These are phyloP conservation scores for Datisca glomerata DNA, from an alignment of 306 rosid species.

Conservation along the genomic window DNA sequence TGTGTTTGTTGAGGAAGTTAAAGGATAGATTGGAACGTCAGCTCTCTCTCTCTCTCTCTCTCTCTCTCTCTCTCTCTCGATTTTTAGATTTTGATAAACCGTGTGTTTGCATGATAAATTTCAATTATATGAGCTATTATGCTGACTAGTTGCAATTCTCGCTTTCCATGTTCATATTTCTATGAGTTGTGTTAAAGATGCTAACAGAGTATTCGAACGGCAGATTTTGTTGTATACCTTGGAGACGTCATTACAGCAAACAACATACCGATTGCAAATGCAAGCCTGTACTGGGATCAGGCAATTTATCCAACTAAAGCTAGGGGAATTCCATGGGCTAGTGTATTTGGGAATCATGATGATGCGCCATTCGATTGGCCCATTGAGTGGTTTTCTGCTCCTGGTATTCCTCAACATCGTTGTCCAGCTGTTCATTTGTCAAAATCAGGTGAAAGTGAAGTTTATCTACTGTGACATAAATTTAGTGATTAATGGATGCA, in stretches of 20 bases:
- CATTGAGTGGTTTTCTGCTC: constrained; percentile 56
- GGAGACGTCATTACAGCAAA: constrained; percentile 87
- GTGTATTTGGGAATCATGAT: constrained; percentile 79
- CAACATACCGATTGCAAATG: constrained; percentile 54
- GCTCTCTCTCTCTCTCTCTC: too few relatives aligned
- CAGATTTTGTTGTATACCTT: constrained; percentile 84
- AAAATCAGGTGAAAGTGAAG: constrained; percentile 30
- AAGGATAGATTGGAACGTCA: too few relatives aligned
- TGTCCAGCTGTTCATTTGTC: constrained; percentile 30
- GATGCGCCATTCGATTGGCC: constrained; percentile 84
- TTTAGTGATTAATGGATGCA: too few relatives aligned
- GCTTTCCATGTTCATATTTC: background rate
- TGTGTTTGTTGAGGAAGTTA: too few relatives aligned
- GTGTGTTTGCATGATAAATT: too few relatives aligned
- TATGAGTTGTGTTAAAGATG: background rate
- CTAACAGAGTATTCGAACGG: constrained; percentile 10
- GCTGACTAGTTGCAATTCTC: constrained; percentile 1
- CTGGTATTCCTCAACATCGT: constrained; percentile 46
- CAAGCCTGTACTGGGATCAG: constrained; percentile 69
- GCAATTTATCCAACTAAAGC: constrained; percentile 65
- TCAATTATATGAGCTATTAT: too few relatives aligned
- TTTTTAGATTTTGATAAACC: too few relatives aligned
- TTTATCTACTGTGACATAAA: too few relatives aligned
- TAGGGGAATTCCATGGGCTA: constrained; percentile 63
- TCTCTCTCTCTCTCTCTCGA: too few relatives aligned